Evolutionary conservation across 805 yeast genomes (phyloP).

Genomic region (Metschnikowia orientalis): DNA sequence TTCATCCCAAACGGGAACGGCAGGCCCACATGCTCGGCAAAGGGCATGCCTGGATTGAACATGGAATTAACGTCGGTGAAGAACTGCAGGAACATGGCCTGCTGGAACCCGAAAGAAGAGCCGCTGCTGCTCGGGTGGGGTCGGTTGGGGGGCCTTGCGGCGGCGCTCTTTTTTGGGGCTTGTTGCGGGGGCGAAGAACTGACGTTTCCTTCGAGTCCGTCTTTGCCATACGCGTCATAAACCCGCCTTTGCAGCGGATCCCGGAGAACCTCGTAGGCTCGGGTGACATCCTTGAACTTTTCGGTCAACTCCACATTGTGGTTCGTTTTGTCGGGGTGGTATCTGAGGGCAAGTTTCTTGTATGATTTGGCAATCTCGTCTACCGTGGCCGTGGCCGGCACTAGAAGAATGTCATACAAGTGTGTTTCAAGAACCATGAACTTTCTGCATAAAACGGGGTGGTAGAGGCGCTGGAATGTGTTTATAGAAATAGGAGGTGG

Average conservation of each 20-base stretch:
- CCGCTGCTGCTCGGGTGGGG: slow-evolving; percentile 1
- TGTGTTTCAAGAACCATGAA: slow-evolving; percentile 22
- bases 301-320: slow-evolving; percentile 47
- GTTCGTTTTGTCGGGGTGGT: slow-evolving; percentile 64
- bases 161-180: slow-evolving; percentile 3
- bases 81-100: slow-evolving; percentile 31
- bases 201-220: slow-evolving; percentile 34
- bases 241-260: slow-evolving; percentile 42
- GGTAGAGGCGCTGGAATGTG: not conserved
- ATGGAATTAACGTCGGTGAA: slow-evolving; percentile 32
- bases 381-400: slow-evolving; percentile 27
- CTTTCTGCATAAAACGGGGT: slow-evolving; percentile 1
- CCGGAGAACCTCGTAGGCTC: slow-evolving; percentile 61
- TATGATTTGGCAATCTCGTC: slow-evolving; percentile 42
- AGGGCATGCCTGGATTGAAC: slow-evolving; percentile 13
- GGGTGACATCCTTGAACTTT: slow-evolving; percentile 56
- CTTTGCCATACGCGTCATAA: slow-evolving; percentile 53
- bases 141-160: slow-evolving; percentile 2
- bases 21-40: slow-evolving; percentile 2
- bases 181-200: slow-evolving; percentile 6
- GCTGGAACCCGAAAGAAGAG: slow-evolving; percentile 12
- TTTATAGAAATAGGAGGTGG: not conserved
- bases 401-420: slow-evolving; percentile 35
- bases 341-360: slow-evolving; percentile 41
- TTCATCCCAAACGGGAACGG: slow-evolving; percentile 7